Conservation (phyloP, 148 eudicot genomes). For the Pharnaceum exiguum region DNA sequence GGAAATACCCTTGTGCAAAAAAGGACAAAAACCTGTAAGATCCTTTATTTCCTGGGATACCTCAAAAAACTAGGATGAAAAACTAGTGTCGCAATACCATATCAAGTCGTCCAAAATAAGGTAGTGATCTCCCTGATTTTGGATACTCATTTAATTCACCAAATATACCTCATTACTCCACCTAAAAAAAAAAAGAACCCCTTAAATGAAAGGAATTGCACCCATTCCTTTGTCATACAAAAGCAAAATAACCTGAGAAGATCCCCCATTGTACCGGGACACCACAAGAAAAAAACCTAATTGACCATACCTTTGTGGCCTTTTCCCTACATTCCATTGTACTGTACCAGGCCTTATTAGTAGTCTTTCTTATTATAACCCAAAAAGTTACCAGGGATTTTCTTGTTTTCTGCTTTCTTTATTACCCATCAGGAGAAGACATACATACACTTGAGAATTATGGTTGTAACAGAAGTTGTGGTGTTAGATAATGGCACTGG, state of each 20-base stretch:
- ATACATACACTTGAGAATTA: neutral
- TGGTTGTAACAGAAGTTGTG: neutral
- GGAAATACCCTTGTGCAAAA: neutral
- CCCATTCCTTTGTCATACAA: no score
- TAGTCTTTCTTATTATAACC: neutral
- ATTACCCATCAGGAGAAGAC: neutral
- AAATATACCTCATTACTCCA: no score
- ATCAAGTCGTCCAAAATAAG: no score
- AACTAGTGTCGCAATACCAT: no score
- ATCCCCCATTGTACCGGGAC: neutral
- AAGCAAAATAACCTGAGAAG: neutral
- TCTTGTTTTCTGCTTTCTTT: neutral
- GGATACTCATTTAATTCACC: no score
- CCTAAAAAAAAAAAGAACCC: no score
- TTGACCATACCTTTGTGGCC: no score
- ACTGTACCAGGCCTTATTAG: neutral
- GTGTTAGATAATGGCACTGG: neutral
- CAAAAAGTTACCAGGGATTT: neutral
- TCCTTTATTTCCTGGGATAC: no score
- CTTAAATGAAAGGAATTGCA: neutral
- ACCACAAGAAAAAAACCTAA: neutral
- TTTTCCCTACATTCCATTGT: neutral
- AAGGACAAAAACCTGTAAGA: neutral
- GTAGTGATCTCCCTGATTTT: no score
- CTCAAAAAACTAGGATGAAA: no score